Percentiles rank a stretch among this genome's conserved stretches.
Conservation (phyloP, 805 yeast genomes). For the Saturnispora quitensis region DNA sequence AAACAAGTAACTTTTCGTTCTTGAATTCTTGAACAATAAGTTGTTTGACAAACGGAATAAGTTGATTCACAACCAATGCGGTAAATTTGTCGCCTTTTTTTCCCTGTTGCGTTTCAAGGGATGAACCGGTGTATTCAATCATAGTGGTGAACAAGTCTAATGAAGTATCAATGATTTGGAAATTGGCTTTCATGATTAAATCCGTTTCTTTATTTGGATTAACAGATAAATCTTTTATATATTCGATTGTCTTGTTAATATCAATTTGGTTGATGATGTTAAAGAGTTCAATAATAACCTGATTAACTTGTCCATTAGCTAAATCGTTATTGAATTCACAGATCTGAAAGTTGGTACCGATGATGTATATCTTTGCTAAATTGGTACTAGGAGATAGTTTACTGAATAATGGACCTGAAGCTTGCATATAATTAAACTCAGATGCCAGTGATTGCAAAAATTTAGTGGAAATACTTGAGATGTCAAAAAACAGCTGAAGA, state of each 20-base stretch:
- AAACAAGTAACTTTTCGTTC: constrained; percentile 47
- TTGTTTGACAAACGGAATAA: constrained; percentile 30
- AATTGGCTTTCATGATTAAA: constrained; percentile 37
- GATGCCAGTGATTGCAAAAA: constrained; percentile 17
- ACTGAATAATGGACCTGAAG: constrained; percentile 6
- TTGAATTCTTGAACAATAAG: constrained; percentile 37
- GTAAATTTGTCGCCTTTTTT: constrained; percentile 13
- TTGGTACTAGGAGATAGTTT: background rate
- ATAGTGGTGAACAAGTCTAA: constrained; percentile 71
- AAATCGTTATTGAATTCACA: constrained; percentile 22
- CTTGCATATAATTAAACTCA: constrained; percentile 6
- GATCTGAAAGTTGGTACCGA: constrained; percentile 26
- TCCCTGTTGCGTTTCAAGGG: background rate
- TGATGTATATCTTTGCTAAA: constrained; percentile 18
- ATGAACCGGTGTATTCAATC: constrained; percentile 42
- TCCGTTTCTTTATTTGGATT: constrained; percentile 11
- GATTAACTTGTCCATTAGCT: constrained; percentile 7
- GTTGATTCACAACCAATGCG: constrained; percentile 16
- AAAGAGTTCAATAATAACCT: constrained; percentile 17
- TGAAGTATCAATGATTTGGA: constrained; percentile 59
- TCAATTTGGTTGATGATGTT: constrained; percentile 19
- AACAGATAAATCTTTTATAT: constrained; percentile 11
- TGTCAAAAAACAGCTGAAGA: constrained; percentile 25
- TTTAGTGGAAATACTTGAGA: constrained; percentile 22
- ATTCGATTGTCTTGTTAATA: constrained; percentile 9